Evolutionary conservation across 2,329 filamentous ascomycete species (phyloP), one percentile per base, ranked within the genome.

Genomic region (Fusarium metavorans): DNA sequence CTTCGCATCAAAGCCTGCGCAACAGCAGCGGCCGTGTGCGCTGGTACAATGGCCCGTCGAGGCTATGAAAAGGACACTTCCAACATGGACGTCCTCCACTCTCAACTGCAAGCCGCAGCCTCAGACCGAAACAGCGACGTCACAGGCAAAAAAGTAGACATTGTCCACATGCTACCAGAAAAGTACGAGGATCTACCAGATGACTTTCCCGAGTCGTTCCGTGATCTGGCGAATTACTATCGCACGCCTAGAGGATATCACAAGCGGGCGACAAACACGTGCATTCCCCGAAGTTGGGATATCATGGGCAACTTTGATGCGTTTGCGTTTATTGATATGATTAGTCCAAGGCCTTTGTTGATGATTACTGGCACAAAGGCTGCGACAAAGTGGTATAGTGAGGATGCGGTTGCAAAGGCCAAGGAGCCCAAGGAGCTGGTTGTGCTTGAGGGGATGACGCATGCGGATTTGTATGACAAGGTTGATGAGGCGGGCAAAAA

Each of bases 351-450:
- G 34, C 54, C 54, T 9, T n/a, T 58, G 23, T 6, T 57, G 20
- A 57, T 57, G 54, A 57, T 57, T 37, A 57, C 54, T 1, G 54
- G 54, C 6, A 57, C 32, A 25, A 37, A 39, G 34, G 54, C 54
- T 0, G 54, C 34, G 20, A 58, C 34, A 3, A 58, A 35, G 54
- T 58, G 54, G 54, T 58, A 58, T 13, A 71, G 68, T 18, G 67
- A 74, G 54, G 56, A 63, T 27, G 70, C 50, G 5, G n/a, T 72
- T 4, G 58, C n/a, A 16, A 66, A 64, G 27, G 68, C 71, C 14
- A 66, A 48, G 62, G 71, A 74, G 34, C 73, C 71, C 2, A 76
- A 74, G 64, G 71, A 76, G 65, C 45, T 76, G 18, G 60, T 45
- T 37, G 69, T 74, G 23, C 14, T 76, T 2, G 72, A 74, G 14